Base-by-base conservation (phyloP, 805 yeast species). In the Yarrowia alimentaria region DNA sequence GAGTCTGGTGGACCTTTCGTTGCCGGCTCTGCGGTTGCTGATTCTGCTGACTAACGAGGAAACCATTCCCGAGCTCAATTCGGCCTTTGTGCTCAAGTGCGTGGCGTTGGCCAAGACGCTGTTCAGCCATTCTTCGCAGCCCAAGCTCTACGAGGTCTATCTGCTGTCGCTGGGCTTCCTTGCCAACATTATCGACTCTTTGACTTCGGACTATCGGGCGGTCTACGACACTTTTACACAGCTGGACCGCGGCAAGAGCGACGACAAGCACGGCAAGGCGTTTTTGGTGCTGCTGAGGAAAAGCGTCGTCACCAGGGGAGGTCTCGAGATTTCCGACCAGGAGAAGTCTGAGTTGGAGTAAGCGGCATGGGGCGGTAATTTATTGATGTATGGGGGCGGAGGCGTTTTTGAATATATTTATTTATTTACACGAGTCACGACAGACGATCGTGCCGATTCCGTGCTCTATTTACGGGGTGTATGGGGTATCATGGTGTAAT, bases 251-350 rank as follows among this genome's bases (percentile, higher is more conserved):
- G 33, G 33, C 13, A 28, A 40, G 26, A 22, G 25, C 10, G 33
- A 40, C 4, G 47, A 40, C 47, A 40, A 40, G 47, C 47, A 40
- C 28, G 25, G 47, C 33, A 32, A 26, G 18, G 47, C 47, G 8
- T 40, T 40, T 21, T 14, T 40, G 47, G 25, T 29, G 11, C 25
- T 40, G 13, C 14, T 40, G 2, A n/a, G 47, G n/a, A 40, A 40
- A 28, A 40, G 28, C 5, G 47, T 40, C 33, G 47, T 33, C 3
- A 40, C 33, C 9, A 40, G 33, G 9, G 47, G 47, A 13, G 47
- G 26, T n/a, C 33, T 40, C 11, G 10, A 26, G 19, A 32, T 40
- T 1, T 40, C 47, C 19, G 32, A 24, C 9, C 7, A 26, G 19
- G 47, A 40, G 2, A 13, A 19, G 25, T 10, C 9, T 7, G 47